These are phyloP conservation scores for Trichocomaceae sp. DNA, from an alignment of 2,329 filamentous ascomycete species.

Conservation along the genomic window DNA sequence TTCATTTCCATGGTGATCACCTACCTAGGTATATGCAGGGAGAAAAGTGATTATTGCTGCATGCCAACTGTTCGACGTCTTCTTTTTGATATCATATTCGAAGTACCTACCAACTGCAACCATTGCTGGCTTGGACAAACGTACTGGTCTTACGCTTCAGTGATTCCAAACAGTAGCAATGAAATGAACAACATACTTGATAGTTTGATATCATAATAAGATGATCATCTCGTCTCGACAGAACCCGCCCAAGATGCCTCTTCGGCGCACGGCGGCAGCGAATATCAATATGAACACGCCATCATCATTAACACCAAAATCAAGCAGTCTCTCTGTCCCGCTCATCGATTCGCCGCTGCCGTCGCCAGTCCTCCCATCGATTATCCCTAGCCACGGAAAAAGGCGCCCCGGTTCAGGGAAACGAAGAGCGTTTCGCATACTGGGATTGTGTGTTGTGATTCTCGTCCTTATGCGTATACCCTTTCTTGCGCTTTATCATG, in stretches of 20 bases:
- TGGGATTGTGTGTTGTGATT: slow-evolving; percentile 50
- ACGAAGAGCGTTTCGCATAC: slow-evolving; percentile 51
- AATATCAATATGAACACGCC: too few relatives aligned
- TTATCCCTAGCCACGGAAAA: slow-evolving; percentile 60
- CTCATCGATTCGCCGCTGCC: slow-evolving; percentile 62
- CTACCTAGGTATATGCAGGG: background rate
- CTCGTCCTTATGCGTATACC: slow-evolving; percentile 38
- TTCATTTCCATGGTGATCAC: background rate
- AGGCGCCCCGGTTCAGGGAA: slow-evolving; percentile 52
- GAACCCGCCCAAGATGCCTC: slow-evolving; percentile 22
- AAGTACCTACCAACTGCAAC: too few relatives aligned
- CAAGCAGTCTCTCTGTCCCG: slow-evolving; percentile 42
- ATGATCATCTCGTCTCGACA: slow-evolving; percentile 31
- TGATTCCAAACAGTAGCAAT: background rate
- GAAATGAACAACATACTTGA: background rate
- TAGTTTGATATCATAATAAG: background rate
- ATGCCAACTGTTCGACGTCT: background rate
- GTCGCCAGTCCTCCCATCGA: slow-evolving; percentile 63
- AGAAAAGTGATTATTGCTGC: background rate
- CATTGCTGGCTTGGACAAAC: too few relatives aligned
- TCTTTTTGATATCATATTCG: too few relatives aligned
- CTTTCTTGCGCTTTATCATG: background rate
- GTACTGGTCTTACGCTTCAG: background rate
- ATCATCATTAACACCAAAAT: slow-evolving; percentile 13
- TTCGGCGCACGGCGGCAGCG: slow-evolving; percentile 18